Base-by-base conservation (phyloP, 2,329 filamentous ascomycete genomes). In the Verticillium dahliae region DNA sequence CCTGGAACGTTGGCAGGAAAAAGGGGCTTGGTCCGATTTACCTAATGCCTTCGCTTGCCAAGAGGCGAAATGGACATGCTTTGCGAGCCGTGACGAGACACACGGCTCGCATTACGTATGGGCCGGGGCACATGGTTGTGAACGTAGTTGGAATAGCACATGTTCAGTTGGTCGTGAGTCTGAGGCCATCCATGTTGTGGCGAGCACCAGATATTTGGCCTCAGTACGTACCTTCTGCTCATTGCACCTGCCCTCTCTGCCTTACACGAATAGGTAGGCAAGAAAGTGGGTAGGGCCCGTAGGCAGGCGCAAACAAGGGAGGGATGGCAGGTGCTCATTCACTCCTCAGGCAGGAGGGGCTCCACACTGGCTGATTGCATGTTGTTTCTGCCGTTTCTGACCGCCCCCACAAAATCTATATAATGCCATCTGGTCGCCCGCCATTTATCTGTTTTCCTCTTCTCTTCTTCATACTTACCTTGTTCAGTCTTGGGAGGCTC, bases 381-480 rank as follows among this genome's bases (percentile, higher is more conserved):
- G 9, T 1, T 3, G 7, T 22, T 52, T 52, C 45, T 52, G 45
- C 45, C 45, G 10, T 4, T 10, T 10, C 18, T 18, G 6, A 52
- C 45, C 45, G 45, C 45, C 45, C 11, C 7, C 45, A 10, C 7
- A 3, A 27, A 52, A 31, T 52, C 45, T 52, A 52, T 22, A 22
- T 52, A 52, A 31, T 9, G n/a, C n/a, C 45, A 18, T 18, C 18
- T 18, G 9, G 9, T 52, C 57, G 27, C 22, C 27, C 33, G 5
- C 39, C 34, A 18, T 55, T 37, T 15, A 14, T 13, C 14, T 54
- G 34, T 56, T 58, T 64, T 31, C 38, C 58, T 6, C 2, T 0
- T 50, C 52, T 60, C 66, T 69, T 52, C 74, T 77, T 62, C 76
- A 81, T 81, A 80, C 79, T 81, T 81, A 80, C 77, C 78, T 81